Conservation (phyloP, 805 yeast genomes). For the Saccharomycodes ludwigii region DNA sequence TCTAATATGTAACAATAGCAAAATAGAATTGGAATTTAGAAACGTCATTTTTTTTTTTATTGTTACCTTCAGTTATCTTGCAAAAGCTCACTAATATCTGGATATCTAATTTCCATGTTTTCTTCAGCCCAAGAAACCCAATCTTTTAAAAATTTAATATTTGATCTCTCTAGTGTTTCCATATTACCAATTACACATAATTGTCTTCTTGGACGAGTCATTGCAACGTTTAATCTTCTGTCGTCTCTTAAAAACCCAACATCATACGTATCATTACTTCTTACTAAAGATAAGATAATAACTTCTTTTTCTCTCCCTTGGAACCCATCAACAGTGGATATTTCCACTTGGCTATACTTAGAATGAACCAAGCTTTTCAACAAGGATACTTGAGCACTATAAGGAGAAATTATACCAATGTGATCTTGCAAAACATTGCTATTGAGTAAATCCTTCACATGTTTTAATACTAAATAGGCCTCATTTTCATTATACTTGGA, state of each 20-base stretch:
- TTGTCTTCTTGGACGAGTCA: conserved; percentile 81
- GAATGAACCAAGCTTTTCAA: conserved; percentile 36
- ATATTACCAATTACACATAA: conserved; percentile 78
- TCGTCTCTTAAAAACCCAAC: conserved; percentile 77
- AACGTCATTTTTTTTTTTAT: too few species aligned
- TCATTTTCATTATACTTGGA: conserved; percentile 77
- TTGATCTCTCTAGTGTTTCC: conserved; percentile 42
- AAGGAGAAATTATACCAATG: conserved; percentile 86
- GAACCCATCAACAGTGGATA: conserved; percentile 89
- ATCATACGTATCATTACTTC: conserved; percentile 59
- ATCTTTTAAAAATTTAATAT: conserved; percentile 35
- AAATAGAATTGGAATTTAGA: too few species aligned
- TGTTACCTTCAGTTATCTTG: conserved; percentile 3
- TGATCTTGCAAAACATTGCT: conserved; percentile 40
- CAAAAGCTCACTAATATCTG: conserved; percentile 34
- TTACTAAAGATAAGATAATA: conserved; percentile 65
- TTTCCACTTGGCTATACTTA: conserved; percentile 41
- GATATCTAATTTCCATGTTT: conserved; percentile 54
- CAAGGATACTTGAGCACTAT: conserved; percentile 70
- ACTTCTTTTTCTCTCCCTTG: conserved; percentile 94
- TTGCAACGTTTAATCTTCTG: conserved; percentile 82
- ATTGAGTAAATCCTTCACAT: conserved; percentile 37
- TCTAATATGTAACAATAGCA: too few species aligned
- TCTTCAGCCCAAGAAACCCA: conserved; percentile 69
- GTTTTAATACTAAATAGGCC: conserved; percentile 44